Base-by-base conservation (phyloP, 2,329 filamentous ascomycete species). In the Diaporthe vaccinii region DNA sequence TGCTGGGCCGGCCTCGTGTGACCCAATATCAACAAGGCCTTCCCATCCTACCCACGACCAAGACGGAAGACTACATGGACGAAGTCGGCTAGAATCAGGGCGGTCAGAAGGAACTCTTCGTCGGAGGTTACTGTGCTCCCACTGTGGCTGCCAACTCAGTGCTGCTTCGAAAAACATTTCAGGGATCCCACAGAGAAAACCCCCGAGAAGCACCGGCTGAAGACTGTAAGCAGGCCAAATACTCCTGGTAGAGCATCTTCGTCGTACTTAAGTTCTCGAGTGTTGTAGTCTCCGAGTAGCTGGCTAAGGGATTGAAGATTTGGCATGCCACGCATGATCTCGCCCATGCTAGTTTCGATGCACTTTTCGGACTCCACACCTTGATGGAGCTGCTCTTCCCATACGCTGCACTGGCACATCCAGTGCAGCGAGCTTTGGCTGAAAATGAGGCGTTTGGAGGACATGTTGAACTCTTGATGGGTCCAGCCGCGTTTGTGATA, bases 81-180 rank as follows among this genome's bases (percentile, higher is more conserved):
- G 58, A 36, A 61, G 12, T 41, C 14, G 22, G 12, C n/a, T 2
- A 14, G 22, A 15, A 41, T 41, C 39, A 41, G 36, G 14, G 58
- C 36, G 39, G 6, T 28, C 36, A 41, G 58, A 61, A 10, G 22
- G 14, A 12, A 20, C n/a, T 61, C 58, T n/a, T 17, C 58, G 22
- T 39, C 58, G 36, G 22, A 61, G 58, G n/a, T 17, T 15, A 17
- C 12, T 41, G 12, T 41, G 34, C 10, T 41, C 15, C 22, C 36
- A 61, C 0, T 41, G n/a, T 1, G 59, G 59, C n/a, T 25, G 36
- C 59, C 36, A 62, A 62, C 59, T 62, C 15, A 62, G 59, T 41
- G 59, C 59, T 25, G 36, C 59, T 15, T 62, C 59, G 59, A 62
- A 62, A 15, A 62, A 62, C 59, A 62, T 62, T 62, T 62, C 59